Evolutionary conservation across 768 basidiomycete genomes (phyloP).

Genomic region (Paxillus ammoniavirescens): DNA sequence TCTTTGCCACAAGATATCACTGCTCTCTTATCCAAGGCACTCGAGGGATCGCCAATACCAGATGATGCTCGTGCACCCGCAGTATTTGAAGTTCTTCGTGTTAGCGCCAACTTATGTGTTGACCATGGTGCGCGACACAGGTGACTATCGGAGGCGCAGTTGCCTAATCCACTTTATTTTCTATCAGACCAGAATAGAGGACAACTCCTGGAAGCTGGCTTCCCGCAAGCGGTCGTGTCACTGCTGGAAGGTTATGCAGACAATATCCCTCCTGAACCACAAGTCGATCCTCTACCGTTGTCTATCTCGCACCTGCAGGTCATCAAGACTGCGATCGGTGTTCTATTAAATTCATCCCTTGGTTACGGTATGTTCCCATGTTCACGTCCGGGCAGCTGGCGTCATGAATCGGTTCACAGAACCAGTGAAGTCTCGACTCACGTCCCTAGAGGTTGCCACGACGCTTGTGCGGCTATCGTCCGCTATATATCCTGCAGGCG

Average conservation of each 20-base stretch:
- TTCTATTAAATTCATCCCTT: conserved; percentile 74
- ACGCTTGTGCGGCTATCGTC: conserved; percentile 68
- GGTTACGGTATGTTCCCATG: conserved; percentile 60
- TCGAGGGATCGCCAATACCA: conserved; percentile 49
- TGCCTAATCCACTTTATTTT: conserved; percentile 3
- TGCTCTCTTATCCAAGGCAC: conserved; percentile 54
- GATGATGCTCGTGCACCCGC: conserved; percentile 45
- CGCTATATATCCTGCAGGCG: conserved; percentile 69
- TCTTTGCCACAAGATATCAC: conserved; percentile 64
- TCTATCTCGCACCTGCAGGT: conserved; percentile 66
- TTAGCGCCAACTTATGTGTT: conserved; percentile 81
- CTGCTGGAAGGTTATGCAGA: conserved; percentile 66
- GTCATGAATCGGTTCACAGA: conserved; percentile 41
- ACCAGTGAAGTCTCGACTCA: conserved; percentile 65
- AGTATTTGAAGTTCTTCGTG: conserved; percentile 68
- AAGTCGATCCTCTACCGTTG: conserved; percentile 47
- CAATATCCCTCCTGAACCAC: conserved; percentile 37
- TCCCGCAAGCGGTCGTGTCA: conserved; percentile 65
- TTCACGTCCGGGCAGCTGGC: not conserved
- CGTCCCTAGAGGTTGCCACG: conserved; percentile 63
- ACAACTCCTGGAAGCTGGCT: conserved; percentile 63
- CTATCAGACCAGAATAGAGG: conserved; percentile 71
- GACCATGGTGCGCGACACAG: conserved; percentile 60
- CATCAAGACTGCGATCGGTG: conserved; percentile 75
- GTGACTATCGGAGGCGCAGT: not conserved